Evolutionary conservation across 345 rosid species (phyloP).

Genomic region (Acer negundo): DNA sequence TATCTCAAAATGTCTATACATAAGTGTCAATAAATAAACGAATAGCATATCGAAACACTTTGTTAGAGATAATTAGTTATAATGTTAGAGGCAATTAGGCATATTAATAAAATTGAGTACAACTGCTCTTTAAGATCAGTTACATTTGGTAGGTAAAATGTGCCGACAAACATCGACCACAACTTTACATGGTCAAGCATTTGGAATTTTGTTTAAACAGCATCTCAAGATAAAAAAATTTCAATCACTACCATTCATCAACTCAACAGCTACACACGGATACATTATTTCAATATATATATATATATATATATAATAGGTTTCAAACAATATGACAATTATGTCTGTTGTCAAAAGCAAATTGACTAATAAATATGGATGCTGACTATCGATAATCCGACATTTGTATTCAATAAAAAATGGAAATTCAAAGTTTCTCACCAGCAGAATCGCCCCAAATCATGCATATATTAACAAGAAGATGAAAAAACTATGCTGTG

Average conservation of each 20-base stretch:
- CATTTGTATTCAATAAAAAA: neutral
- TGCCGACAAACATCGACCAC: conserved; percentile 14
- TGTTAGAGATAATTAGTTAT: too few species aligned
- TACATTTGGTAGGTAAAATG: neutral
- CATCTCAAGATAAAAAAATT: conserved; percentile 22
- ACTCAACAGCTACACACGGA: neutral
- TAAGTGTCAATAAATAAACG: neutral
- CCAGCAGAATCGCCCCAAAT: neutral
- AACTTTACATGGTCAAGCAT: conserved; percentile 2
- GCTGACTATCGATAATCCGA: neutral
- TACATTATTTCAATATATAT: neutral
- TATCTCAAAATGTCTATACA: neutral
- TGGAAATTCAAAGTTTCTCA: neutral
- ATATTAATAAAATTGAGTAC: neutral
- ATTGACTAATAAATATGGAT: neutral
- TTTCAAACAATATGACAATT: neutral
- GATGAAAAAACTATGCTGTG: neutral
- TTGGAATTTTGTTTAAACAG: conserved; percentile 34
- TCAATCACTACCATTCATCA: conserved; percentile 18
- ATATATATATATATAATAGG: neutral
- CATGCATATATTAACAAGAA: neutral
- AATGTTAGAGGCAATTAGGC: too few species aligned
- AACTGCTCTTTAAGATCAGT: conserved; percentile 1
- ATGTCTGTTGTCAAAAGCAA: neutral
- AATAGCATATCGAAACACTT: neutral